These are phyloP conservation scores for Gaeumannomyces sp. DNA, from an alignment of 2,329 filamentous ascomycete species.

Conservation along the genomic window DNA sequence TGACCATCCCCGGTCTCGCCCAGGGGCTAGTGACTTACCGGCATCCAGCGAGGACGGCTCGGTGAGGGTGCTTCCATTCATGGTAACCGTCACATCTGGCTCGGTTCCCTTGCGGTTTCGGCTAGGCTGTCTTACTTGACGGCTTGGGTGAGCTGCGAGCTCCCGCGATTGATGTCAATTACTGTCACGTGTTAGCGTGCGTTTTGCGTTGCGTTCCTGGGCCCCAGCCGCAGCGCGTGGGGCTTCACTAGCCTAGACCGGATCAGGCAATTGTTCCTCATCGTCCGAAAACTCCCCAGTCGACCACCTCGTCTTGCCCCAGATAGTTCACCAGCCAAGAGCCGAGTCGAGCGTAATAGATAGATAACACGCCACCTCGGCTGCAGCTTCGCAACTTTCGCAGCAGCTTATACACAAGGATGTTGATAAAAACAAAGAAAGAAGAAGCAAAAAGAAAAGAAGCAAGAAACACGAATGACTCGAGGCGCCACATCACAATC, in stretches of 20 bases:
- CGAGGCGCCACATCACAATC: too few species aligned
- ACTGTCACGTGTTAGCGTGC: not conserved
- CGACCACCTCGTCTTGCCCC: not conserved
- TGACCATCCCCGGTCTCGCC: not conserved
- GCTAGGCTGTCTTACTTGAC: not conserved
- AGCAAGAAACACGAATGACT: too few species aligned
- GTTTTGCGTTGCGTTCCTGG: not conserved
- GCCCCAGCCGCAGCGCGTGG: not conserved
- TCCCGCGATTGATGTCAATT: not conserved
- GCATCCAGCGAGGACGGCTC: constrained; percentile 17
- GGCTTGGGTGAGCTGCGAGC: not conserved
- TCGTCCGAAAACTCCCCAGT: not conserved
- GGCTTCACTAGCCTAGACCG: not conserved
- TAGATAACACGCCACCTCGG: too few species aligned
- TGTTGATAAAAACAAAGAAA: too few species aligned
- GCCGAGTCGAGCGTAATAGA: not conserved
- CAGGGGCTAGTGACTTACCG: constrained; percentile 12
- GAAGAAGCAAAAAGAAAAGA: too few species aligned
- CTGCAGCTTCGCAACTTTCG: not conserved
- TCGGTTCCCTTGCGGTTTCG: constrained; percentile 1
- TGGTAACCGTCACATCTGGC: constrained; percentile 9
- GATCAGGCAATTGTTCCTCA: too few species aligned
- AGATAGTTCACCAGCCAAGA: not conserved
- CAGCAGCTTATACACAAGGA: too few species aligned
- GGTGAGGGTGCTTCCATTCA: constrained; percentile 13